Percentiles rank a stretch among this genome's conserved stretches.
phyloP scores from a whole-genome alignment of 1,139 yeast species.

The Groenewaldozyma sp. region DNA sequence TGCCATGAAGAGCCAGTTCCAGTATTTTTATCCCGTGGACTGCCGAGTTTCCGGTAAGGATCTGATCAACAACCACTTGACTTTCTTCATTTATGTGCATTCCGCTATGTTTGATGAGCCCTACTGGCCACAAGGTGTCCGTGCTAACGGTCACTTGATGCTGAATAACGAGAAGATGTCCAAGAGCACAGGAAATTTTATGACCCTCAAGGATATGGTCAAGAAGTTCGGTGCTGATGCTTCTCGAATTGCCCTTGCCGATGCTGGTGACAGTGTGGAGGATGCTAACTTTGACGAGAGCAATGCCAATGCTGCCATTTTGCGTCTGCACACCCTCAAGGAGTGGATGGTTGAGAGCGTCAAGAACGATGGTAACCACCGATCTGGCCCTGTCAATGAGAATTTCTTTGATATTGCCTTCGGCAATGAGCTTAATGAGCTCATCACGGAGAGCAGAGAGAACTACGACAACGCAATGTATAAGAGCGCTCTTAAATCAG shows the following conservation, averaged over 20 bases:
- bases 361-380: slow-evolving; percentile 43
- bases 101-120: slow-evolving; percentile 86
- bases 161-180: slow-evolving; percentile 97
- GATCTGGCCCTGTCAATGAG: slow-evolving; percentile 52
- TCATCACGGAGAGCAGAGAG: slow-evolving; percentile 63
- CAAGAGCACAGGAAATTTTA: slow-evolving; percentile 93
- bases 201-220: slow-evolving; percentile 79
- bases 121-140: slow-evolving; percentile 89
- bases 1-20: slow-evolving; percentile 82
- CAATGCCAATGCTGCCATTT: slow-evolving; percentile 94
- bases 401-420: slow-evolving; percentile 81
- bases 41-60: slow-evolving; percentile 92
- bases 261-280: slow-evolving; percentile 95
- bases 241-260: slow-evolving; percentile 93
- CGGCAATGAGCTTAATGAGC: slow-evolving; percentile 85
- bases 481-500: slow-evolving; percentile 82
- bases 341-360: slow-evolving; percentile 88
- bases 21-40: slow-evolving; percentile 91
- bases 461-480: slow-evolving; percentile 67
- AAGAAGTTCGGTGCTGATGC: slow-evolving; percentile 97
- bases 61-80: slow-evolving; percentile 92
- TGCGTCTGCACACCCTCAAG: slow-evolving; percentile 82
- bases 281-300: slow-evolving; percentile 98
- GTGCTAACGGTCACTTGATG: slow-evolving; percentile 93
- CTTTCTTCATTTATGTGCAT: slow-evolving; percentile 88